Evolutionary conservation across 2,329 filamentous ascomycete species (phyloP).

Genomic region (Graphium sp.): DNA sequence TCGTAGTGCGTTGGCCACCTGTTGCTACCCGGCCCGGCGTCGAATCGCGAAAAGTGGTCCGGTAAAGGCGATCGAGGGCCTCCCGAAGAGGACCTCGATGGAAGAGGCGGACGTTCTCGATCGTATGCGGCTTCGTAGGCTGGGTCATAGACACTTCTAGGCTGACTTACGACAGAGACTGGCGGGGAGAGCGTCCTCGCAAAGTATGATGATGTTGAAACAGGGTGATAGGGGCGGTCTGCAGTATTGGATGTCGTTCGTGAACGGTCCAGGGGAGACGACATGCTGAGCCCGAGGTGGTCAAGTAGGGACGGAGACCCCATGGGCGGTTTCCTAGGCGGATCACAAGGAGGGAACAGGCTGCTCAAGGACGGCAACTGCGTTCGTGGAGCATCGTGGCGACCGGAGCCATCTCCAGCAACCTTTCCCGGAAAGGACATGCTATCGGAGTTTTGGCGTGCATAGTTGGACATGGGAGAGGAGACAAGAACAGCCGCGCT

Average conservation of each 20-base stretch:
- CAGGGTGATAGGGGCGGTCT: conserved; percentile 2
- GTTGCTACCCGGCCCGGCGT: conserved; percentile 16
- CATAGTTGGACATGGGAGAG: conserved; percentile 42
- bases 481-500: conserved; percentile 24
- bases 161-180: too few relatives aligned
- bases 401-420: conserved; percentile 17
- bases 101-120: too few relatives aligned
- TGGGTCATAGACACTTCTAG: too few relatives aligned
- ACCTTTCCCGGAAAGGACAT: conserved; percentile 21
- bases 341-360: conserved; percentile 32
- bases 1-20: conserved; percentile 24
- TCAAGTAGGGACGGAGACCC: conserved; percentile 20
- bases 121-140: conserved; percentile 10
- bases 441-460: conserved; percentile 12
- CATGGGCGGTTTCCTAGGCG: background rate
- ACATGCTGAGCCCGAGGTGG: conserved; percentile 19
- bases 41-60: conserved; percentile 16
- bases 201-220: conserved; percentile 1
- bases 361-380: conserved; percentile 40
- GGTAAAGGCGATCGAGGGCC: conserved; percentile 27
- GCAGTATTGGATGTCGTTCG: conserved; percentile 19
- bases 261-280: conserved; percentile 30
- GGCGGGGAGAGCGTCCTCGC: conserved; percentile 8
- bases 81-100: conserved; percentile 21
- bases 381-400: conserved; percentile 21